Evolutionary conservation across 306 rosid species (phyloP), one percentile per base, ranked within the genome.

Genomic region (Lathyrus tuberosus): DNA sequence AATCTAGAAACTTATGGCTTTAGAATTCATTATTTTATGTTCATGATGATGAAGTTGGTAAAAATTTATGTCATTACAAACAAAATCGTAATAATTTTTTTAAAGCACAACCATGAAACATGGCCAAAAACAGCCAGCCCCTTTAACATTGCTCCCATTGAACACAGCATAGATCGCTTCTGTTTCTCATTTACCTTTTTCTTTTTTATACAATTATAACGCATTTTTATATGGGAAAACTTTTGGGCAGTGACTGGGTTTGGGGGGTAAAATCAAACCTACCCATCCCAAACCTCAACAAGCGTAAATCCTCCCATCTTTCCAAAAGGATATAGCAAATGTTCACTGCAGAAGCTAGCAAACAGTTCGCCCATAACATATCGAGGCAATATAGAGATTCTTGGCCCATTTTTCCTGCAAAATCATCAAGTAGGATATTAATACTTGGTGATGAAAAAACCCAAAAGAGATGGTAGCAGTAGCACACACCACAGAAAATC

Each of bases 341-440:
- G 72, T 76, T 81, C 76, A 77, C 71, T n/a, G 76, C 69, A 44
- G 67, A 35, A 79, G 79, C 81, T 85, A 91, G 84, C 97, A 89
- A 66, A 91, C 97, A 2, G 96, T 91, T 78, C 97, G 82, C 62
- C 97, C 97, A 30, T 89, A 84, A 73, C 97, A 91, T 77, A 91
- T 91, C 10, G 94, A 89, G 35, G 97, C 96, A 75, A 91, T 91
- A 62, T 91, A 91, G 76, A 91, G 96, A 84, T 91, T 91, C 74
- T 89, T 91, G 63, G 95, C 73, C 97, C 97, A 91, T 64, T 91
- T 91, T 43, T 91, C 97, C 97, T 91, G 91, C 79, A 81, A 77
- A 78, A 54, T 31, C 35, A 67, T 65, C 54, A 20, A 53, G 49
- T 15, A 58, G 20, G 64, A 13, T 22, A 60, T 78, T 26, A 76